phyloP scores from a whole-genome alignment of 2,329 filamentous ascomycete genomes.

The Colletotrichum sp. region DNA sequence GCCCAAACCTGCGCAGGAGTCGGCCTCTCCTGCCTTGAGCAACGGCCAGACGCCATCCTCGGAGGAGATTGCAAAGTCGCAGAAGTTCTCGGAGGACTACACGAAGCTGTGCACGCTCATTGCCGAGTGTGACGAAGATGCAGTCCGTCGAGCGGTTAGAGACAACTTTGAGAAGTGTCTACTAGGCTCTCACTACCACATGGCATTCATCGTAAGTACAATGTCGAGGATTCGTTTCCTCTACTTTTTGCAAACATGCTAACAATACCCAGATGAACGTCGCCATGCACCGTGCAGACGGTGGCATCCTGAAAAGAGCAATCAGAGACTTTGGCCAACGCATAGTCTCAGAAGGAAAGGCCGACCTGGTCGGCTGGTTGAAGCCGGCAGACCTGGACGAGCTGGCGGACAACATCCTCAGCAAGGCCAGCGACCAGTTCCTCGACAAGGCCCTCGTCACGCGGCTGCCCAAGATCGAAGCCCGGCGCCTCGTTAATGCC shows the following conservation, averaged over 20 bases:
- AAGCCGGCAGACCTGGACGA: constrained; percentile 48
- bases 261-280: constrained; percentile 44
- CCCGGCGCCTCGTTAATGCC: constrained; percentile 60
- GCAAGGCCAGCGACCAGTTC: constrained; percentile 52
- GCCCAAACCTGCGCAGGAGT: not conserved
- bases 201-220: constrained; percentile 56
- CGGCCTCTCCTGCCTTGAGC: not conserved
- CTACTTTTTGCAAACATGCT: constrained; percentile 19
- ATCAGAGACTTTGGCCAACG: constrained; percentile 51
- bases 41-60: not conserved
- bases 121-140: constrained; percentile 43
- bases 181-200: constrained; percentile 56
- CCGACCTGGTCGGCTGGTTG: constrained; percentile 47
- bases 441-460: constrained; percentile 57
- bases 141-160: constrained; percentile 53
- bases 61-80: not conserved
- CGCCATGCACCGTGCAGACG: constrained; percentile 48
- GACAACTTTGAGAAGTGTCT: constrained; percentile 58
- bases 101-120: constrained; percentile 43
- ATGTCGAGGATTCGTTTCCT: not conserved
- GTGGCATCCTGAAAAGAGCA: constrained; percentile 39
- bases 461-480: constrained; percentile 58
- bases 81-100: constrained; percentile 35
- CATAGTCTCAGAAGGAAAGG: constrained; percentile 44
- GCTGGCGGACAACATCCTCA: constrained; percentile 45